phyloP scores from a whole-genome alignment of 345 rosid species.

The Hibiscus syriacus region DNA sequence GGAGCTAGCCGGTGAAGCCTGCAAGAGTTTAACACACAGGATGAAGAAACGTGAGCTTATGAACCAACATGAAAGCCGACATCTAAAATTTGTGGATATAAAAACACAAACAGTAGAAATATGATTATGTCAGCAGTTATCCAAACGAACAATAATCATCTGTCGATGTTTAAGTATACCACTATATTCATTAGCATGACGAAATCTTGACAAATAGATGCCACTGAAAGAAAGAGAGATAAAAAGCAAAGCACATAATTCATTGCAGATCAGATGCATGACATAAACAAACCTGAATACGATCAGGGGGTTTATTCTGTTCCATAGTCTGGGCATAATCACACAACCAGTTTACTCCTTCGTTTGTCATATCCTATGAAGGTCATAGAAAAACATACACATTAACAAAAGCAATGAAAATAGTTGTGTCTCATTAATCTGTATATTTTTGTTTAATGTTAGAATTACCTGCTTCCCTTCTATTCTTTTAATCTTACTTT shows the following conservation, averaged over 20 bases:
- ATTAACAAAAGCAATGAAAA: conserved; percentile 9
- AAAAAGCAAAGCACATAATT: not conserved
- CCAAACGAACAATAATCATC: not conserved
- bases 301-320: conserved; percentile 26
- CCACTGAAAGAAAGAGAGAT: not conserved
- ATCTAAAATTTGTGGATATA: not conserved
- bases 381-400: conserved; percentile 2
- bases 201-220: not conserved
- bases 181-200: not conserved
- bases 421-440: not conserved
- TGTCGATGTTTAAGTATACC: not conserved
- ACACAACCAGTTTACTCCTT: conserved; percentile 41
- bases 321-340: conserved; percentile 30
- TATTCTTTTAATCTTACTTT: conserved; percentile 45
- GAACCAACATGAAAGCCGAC: not conserved
- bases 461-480: conserved; percentile 65
- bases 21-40: conserved; percentile 10
- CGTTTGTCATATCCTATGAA: conserved; percentile 26
- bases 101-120: not conserved
- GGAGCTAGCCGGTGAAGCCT: conserved; percentile 37
- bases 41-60: not conserved
- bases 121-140: not conserved
- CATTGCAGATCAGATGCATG: not conserved
- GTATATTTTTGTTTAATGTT: not conserved
- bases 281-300: conserved; percentile 32